Percentiles rank a stretch among this genome's conserved stretches.
These are phyloP conservation scores for Puccinia hordei DNA, from an alignment of 1,284 basidiomycete species.

Conservation along the genomic window DNA sequence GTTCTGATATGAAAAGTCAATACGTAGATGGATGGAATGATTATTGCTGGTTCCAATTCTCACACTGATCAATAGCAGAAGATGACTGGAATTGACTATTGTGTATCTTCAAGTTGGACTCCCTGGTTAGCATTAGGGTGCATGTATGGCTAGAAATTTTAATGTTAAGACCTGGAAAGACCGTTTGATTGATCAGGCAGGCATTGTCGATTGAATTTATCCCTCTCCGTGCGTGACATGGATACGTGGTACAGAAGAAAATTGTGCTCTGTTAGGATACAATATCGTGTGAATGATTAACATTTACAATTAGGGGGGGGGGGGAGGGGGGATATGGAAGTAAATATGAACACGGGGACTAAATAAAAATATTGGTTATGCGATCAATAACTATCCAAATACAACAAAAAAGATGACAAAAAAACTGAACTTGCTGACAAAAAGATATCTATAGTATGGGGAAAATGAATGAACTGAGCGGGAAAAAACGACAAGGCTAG, in stretches of 20 bases:
- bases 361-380: neutral
- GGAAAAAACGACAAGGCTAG: neutral
- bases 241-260: no score
- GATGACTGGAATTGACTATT: no score
- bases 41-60: no score
- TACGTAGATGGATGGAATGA: no score
- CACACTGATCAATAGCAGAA: no score
- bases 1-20: no score
- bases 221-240: neutral
- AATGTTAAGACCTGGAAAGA: no score
- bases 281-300: neutral
- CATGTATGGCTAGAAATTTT: no score
- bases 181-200: no score
- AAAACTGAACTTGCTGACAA: neutral
- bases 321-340: no score
- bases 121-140: no score
- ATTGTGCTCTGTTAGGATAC: neutral
- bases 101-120: no score
- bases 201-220: neutral
- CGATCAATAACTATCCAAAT: constrained; percentile 6
- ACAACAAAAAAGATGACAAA: constrained; percentile 17
- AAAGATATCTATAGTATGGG: neutral
- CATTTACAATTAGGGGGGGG: neutral
- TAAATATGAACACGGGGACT: neutral
- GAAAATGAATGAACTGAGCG: neutral